Base-by-base conservation (phyloP, 2,329 filamentous ascomycete genomes). In the Dactylellina leptospora region DNA sequence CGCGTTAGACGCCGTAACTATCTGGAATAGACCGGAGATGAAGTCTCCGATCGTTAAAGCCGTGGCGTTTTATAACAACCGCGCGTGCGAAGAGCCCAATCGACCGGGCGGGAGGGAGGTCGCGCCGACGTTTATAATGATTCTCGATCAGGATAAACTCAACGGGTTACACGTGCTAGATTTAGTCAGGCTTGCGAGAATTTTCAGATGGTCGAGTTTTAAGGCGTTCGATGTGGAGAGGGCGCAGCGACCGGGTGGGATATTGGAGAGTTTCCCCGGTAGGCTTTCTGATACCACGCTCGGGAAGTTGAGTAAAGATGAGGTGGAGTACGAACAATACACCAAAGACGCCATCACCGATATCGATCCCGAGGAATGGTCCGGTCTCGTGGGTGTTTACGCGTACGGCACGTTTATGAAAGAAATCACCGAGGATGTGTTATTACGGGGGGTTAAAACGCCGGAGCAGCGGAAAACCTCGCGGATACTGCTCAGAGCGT, bases 21-120 rank as follows among this genome's bases (percentile, higher is more conserved):
- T 71, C 11, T 71, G 64, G 64, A 71, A 71, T 38, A 40, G 64
- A n/a, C 48, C 58, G 1, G 64, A 53, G 4, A 2, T 28, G 1
- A 18, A 11, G 18, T 10, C 23, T 4, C 25, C 45, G 4, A 16
- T 45, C 13, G 42, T 62, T 0, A 18, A n/a, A 4, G 64, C 56
- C 10, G 18, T 71, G 3, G 64, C 64, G 3, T 71, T 71, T 42
- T 71, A 62, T 13, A 20, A 44, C 1, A 33, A 20, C 9, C 1
- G 10, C 1, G n/a, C 18, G 6, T 71, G 64, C 20, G 64, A 44
- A 0, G n/a, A 2, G 4, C 28, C 40, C 3, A 28, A 25, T 10
- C 18, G 33, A 25, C n/a, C 13, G 1, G 28, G 23, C 22, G 33
- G 9, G 6, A 4, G 13, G 20, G 40, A 16, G 3, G 11, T 27